These are phyloP conservation scores for Erythrophleum fordii DNA, from an alignment of 306 rosid genomes.

Conservation along the genomic window DNA sequence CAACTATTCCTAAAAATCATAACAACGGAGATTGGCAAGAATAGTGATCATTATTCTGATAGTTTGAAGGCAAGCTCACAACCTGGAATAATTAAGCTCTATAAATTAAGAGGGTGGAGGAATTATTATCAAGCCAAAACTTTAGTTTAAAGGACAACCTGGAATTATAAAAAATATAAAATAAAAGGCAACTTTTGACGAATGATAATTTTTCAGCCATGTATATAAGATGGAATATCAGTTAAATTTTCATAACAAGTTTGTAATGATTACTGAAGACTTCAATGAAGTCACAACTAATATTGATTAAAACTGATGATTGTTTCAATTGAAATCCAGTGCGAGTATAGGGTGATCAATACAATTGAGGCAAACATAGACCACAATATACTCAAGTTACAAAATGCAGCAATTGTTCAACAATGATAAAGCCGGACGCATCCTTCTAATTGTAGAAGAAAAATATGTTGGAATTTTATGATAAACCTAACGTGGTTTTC, in stretches of 20 bases:
- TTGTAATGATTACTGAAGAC: background rate
- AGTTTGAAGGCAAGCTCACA: conserved; percentile 60
- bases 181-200: background rate
- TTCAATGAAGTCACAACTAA: background rate
- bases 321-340: background rate
- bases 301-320: background rate
- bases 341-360: background rate
- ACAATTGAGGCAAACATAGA: background rate
- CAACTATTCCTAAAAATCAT: background rate
- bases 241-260: background rate
- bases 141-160: background rate
- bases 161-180: no score
- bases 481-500: no score
- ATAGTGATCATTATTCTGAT: conserved; percentile 39
- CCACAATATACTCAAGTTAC: background rate
- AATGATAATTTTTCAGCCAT: background rate
- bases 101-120: background rate
- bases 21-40: background rate
- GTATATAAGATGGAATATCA: background rate
- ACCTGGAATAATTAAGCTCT: conserved; percentile 35
- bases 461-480: no score
- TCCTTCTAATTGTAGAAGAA: background rate
- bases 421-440: background rate
- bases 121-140: background rate
- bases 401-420: background rate